Evolutionary conservation across 495 filamentous ascomycete species (phyloP).

Genomic region (Penicillium psychrofluorescens): DNA sequence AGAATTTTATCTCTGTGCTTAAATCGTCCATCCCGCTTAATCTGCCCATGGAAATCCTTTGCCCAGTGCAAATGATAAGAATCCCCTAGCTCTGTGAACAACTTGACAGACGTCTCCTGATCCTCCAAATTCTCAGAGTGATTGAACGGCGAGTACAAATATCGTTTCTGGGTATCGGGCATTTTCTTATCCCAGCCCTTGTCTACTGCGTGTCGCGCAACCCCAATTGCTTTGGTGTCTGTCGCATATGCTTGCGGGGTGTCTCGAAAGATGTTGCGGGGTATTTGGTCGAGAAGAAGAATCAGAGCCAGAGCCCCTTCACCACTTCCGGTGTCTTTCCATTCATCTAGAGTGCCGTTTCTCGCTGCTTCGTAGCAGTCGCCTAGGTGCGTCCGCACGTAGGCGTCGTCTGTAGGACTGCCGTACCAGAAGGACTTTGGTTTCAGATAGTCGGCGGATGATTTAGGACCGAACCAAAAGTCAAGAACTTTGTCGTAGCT

Average conservation of each 20-base stretch:
- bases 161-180: conserved; percentile 13
- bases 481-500: conserved; percentile 9
- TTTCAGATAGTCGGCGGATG: conserved; percentile 9
- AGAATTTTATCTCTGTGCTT: conserved; percentile 18
- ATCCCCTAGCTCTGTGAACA: conserved; percentile 18
- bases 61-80: conserved; percentile 12
- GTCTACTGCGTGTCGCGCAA: conserved; percentile 18
- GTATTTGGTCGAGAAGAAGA: conserved; percentile 27
- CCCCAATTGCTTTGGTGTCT: conserved; percentile 21
- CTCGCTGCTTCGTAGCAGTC: conserved; percentile 6
- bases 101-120: conserved; percentile 18
- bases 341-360: conserved; percentile 6
- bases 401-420: conserved; percentile 11
- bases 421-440: conserved; percentile 21
- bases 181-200: conserved; percentile 22
- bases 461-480: conserved; percentile 16
- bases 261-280: conserved; percentile 26
- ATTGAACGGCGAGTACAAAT: conserved; percentile 30
- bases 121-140: conserved; percentile 24
- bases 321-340: conserved; percentile 4
- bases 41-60: conserved; percentile 9
- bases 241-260: conserved; percentile 20
- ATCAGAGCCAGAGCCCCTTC: conserved; percentile 23
- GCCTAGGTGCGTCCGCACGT: conserved; percentile 8
- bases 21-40: conserved; percentile 11